Conservation (phyloP, 495 filamentous ascomycete genomes). For the Echria macrotheca region DNA sequence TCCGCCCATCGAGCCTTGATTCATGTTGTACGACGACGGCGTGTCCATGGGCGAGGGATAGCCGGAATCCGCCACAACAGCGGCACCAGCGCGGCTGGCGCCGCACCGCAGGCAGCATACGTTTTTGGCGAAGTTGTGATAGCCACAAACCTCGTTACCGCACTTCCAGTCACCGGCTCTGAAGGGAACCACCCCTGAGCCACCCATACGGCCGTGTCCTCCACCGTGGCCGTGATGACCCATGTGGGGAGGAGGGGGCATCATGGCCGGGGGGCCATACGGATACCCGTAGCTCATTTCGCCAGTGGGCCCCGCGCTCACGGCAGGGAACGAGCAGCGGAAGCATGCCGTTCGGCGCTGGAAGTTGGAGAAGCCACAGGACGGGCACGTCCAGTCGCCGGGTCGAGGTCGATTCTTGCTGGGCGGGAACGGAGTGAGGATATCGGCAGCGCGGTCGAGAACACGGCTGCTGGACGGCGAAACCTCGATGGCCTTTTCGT, state of each 20-base stretch:
- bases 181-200: conserved; percentile 89
- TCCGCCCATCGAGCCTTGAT: conserved; percentile 74
- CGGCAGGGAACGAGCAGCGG: conserved; percentile 95
- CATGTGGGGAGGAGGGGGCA: conserved; percentile 74
- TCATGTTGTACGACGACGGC: conserved; percentile 70
- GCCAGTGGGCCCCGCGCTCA: conserved; percentile 66
- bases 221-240: conserved; percentile 72
- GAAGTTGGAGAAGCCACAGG: conserved; percentile 89
- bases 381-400: conserved; percentile 98
- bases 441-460: conserved; percentile 89
- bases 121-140: conserved; percentile 99
- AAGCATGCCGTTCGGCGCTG: conserved; percentile 97
- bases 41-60: conserved; percentile 89
- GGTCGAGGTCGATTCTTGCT: conserved; percentile 97
- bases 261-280: conserved; percentile 72
- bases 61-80: conserved; percentile 87
- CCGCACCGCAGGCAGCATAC: conserved; percentile 95
- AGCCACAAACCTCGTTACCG: conserved; percentile 93
- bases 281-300: conserved; percentile 69
- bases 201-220: conserved; percentile 64
- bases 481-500: conserved; percentile 98
- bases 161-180: conserved; percentile 99
- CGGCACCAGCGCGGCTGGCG: conserved; percentile 86
- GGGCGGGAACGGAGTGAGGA: conserved; percentile 92
- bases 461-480: conserved; percentile 94